phyloP scores from a whole-genome alignment of 1,139 yeast genomes.

The Lodderomyces beijingensis region DNA sequence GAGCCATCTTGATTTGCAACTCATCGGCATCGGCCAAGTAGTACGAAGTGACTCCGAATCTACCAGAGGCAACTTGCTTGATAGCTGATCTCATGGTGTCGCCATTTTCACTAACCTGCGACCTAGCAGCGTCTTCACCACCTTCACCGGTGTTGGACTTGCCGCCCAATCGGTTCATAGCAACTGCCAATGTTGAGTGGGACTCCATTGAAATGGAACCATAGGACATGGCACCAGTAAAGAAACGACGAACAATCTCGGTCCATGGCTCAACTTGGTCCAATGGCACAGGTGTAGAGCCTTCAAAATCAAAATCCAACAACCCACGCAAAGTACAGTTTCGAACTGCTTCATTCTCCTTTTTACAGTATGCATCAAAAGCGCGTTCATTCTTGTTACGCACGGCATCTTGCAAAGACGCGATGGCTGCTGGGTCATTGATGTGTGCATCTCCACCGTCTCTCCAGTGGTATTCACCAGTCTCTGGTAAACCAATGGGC shows the following conservation, averaged over 20 bases:
- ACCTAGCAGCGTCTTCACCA: conserved; percentile 96
- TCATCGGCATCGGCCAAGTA: conserved; percentile 96
- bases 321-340: conserved; percentile 93
- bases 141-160: conserved; percentile 99
- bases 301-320: conserved; percentile 79
- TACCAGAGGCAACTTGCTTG: conserved; percentile 96
- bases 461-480: conserved; percentile 98
- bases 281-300: conserved; percentile 72
- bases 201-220: conserved; percentile 99
- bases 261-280: conserved; percentile 99
- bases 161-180: conserved; percentile 97
- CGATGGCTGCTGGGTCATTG: conserved; percentile 92
- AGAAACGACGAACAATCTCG: conserved; percentile 93
- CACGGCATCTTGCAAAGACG: conserved; percentile 94
- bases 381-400: conserved; percentile 93
- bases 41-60: conserved; percentile 96
- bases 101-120: conserved; percentile 74
- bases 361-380: conserved; percentile 82
- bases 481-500: conserved; percentile 79
- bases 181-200: conserved; percentile 95
- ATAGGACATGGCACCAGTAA: conserved; percentile 98
- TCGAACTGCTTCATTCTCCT: conserved; percentile 87
- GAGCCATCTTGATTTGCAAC: conserved; percentile 97
- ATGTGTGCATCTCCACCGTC: conserved; percentile 97
- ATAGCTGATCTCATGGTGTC: conserved; percentile 98